Base-by-base conservation (phyloP, 192 early-diverging fungal genomes). In the Kickxella alabastrina region DNA sequence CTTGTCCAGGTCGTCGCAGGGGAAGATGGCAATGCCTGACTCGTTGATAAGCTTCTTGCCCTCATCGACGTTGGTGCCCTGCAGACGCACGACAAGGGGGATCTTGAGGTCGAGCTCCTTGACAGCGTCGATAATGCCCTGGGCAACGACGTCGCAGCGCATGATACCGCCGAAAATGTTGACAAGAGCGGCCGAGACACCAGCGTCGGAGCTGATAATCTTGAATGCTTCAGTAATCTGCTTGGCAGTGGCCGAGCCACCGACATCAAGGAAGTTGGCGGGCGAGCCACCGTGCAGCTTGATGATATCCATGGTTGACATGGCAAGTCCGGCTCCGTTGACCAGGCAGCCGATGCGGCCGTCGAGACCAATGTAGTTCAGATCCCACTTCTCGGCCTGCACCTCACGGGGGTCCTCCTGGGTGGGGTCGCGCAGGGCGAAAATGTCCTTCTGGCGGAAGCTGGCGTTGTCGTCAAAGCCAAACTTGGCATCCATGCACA, bases 121-220 rank as follows among this genome's bases (percentile, higher is more conserved):
- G 28, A 95, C 89, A 38, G 94, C 96, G 12, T 87, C 83, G 79
- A 99, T 96, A 64, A 99, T 94, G 68, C 94, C 96, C 75, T 97
- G 82, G 26, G 96, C 94, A 80, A 97, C 94, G 43, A 99, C 86
- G 70, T 96, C 93, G 78, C 94, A 99, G 49, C 94, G 88, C 94
- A 99, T 99, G 71, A 99, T 99, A 51, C 94, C 96, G 59, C 96
- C 94, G 64, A 99, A 99, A 68, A 99, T 99, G 82, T 99, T 99
- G 64, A 96, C 93, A 57, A 99, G 89, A 56, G 94, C 92, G 39
- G 93, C 91, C n/a, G 90, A 88, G 12, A 99, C 94, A 45, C 82
- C 81, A n/a, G 91, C 86, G 56, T 99, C 96, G 17, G 92, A 92
- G 67, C 87, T 87, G 79, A 99, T 99, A 55, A 97, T 96, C 80